phyloP scores from a whole-genome alignment of 768 basidiomycete genomes.

The Lanmaoa pseudosensibilis region DNA sequence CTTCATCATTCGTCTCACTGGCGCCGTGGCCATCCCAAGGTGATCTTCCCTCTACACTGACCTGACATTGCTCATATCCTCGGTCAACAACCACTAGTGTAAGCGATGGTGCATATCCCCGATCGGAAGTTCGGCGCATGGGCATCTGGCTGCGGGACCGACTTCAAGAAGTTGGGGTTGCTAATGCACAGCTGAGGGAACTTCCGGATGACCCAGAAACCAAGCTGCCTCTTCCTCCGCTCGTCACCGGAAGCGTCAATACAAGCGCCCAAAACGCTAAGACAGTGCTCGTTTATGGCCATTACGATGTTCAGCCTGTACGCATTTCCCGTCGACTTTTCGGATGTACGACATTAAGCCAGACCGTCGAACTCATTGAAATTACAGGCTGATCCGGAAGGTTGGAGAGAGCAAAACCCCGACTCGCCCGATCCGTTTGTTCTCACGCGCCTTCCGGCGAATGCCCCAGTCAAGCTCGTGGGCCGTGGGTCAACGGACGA shows the following conservation, averaged over 20 bases:
- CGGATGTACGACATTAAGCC: neutral
- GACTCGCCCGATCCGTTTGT: neutral
- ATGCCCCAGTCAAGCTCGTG: constrained; percentile 53
- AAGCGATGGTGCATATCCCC: neutral
- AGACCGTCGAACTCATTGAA: neutral
- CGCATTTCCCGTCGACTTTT: constrained; percentile 18
- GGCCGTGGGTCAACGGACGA: constrained; percentile 88
- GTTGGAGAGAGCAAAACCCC: neutral
- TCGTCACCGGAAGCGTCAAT: neutral
- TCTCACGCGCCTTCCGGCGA: constrained; percentile 38
- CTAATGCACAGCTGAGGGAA: neutral
- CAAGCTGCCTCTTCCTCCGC: neutral
- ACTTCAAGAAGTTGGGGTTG: neutral
- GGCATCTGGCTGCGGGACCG: neutral
- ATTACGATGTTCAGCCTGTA: constrained; percentile 90
- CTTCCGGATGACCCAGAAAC: neutral
- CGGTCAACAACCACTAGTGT: neutral
- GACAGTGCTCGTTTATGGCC: constrained; percentile 86
- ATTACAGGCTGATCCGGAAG: neutral
- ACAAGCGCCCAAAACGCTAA: neutral
- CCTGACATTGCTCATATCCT: neutral
- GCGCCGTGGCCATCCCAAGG: neutral
- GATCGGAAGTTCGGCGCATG: neutral
- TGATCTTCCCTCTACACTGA: neutral
- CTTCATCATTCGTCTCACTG: neutral